phyloP scores from a whole-genome alignment of 129 eudicot species.

The Ambrosia trifida region DNA sequence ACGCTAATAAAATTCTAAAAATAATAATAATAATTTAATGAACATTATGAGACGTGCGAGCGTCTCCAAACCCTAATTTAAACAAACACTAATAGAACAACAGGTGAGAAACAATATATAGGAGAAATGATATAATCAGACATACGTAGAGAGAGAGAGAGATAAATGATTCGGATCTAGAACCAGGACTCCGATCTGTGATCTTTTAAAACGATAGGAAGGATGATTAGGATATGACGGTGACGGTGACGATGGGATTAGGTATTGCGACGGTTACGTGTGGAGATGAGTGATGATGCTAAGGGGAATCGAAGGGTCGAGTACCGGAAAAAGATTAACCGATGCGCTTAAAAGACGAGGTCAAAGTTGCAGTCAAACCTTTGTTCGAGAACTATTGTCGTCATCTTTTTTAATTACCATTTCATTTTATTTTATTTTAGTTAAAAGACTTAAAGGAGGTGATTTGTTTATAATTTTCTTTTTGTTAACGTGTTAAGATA shows the following conservation, averaged over 20 bases:
- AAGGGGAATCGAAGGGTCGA: slow-evolving; percentile 28
- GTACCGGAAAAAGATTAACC: slow-evolving; percentile 19
- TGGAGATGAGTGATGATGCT: slow-evolving; percentile 10
- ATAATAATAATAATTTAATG: slow-evolving; percentile 8
- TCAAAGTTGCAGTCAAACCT: slow-evolving; percentile 2
- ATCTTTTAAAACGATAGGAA: slow-evolving; percentile 14
- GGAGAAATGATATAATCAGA: background rate
- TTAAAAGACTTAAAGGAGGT: no score
- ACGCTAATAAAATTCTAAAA: background rate
- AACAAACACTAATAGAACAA: slow-evolving; percentile 21
- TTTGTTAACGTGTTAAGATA: no score
- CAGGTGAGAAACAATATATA: background rate
- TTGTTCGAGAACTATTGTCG: background rate
- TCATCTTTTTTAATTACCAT: background rate
- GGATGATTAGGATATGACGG: background rate
- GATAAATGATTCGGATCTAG: slow-evolving; percentile 24
- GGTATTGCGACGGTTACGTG: background rate
- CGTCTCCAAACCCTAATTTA: slow-evolving; percentile 27
- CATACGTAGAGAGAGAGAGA: slow-evolving; percentile 2
- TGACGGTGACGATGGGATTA: slow-evolving; percentile 18
- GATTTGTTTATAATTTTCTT: no score
- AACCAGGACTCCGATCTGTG: slow-evolving; percentile 23
- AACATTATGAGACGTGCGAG: slow-evolving; percentile 21
- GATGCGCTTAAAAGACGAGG: slow-evolving; percentile 2
- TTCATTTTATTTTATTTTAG: no score